Evolutionary conservation across 352 stramenopile species (phyloP), one percentile per base, ranked within the genome.

Genomic region (Phytophthora megakarya): DNA sequence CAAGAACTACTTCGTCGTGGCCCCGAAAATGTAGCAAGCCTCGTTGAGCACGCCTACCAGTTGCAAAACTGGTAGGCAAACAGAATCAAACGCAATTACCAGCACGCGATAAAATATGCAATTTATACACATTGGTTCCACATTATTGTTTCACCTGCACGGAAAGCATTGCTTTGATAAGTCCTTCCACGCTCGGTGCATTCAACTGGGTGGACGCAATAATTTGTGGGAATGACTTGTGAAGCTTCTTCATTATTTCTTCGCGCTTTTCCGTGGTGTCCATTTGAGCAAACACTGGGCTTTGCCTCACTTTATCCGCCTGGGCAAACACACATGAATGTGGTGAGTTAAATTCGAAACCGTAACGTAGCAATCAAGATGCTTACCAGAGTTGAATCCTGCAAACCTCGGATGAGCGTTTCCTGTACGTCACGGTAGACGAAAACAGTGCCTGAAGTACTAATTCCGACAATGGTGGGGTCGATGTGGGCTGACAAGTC

Each of bases 1-100:
- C 84, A 89, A 49, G 81, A 93, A 25, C 46, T 95, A 40, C 78
- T 95, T 45, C 77, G 81, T 73, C 74, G 79, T 21, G 74, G 80
- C 19, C 86, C 86, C 22, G 76, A 89, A 6, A 78, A 46, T n/a
- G 75, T 95, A 22, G 22, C 71, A 12, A 65, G 74, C 16, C 75
- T 95, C 42, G 79, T 90, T 12, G 78, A 92, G 9, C 63, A 75
- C 33, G 84, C 86, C 16, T 78, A 91, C 50, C 83, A 92, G 46
- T 73, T 93, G 71, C 85, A 89, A 53, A 86, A 92, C 37, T 92
- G 84, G 80, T 93, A 70, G 69, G 5, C 15, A 40, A 38, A 42
- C 8, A 43, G 25, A 38, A 60, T 37, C 42, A 50, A 33, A 51
- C 13, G 45, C 15, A 48, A 26, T 12, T 51, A 58, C 30, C 15